Conservation (phyloP, 2,329 filamentous ascomycete genomes). For the Apiospora koreana region DNA sequence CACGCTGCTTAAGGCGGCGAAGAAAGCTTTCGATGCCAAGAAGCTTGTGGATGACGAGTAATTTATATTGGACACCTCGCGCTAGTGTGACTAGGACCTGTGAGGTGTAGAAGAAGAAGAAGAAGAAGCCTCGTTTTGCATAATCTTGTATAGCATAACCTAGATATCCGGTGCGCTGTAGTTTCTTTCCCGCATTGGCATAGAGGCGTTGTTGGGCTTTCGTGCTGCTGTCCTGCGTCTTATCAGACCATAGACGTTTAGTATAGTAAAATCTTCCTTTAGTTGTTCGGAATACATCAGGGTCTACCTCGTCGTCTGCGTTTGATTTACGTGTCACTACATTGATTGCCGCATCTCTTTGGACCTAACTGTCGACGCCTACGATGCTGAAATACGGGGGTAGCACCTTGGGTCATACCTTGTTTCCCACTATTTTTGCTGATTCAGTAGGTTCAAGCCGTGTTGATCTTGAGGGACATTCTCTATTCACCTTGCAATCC, state of each 20-base stretch:
- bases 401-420: no score
- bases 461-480: no score
- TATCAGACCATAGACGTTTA: not conserved
- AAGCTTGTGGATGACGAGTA: conserved; percentile 39
- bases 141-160: conserved; percentile 8
- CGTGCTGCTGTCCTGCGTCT: not conserved
- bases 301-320: not conserved
- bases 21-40: conserved; percentile 49
- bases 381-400: no score
- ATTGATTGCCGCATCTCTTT: no score
- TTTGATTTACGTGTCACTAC: no score
- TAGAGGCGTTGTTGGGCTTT: not conserved
- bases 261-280: not conserved
- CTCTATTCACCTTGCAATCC: no score
- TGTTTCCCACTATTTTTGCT: no score
- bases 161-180: not conserved
- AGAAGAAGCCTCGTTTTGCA: not conserved
- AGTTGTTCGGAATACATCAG: not conserved
- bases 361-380: no score
- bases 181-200: not conserved
- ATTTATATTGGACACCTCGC: not conserved
- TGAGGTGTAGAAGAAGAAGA: no score
- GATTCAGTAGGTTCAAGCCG: no score
- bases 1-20: conserved; percentile 51
- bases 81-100: not conserved